phyloP scores from a whole-genome alignment of 1,139 yeast species.

The Trichomonascaceae sp. region DNA sequence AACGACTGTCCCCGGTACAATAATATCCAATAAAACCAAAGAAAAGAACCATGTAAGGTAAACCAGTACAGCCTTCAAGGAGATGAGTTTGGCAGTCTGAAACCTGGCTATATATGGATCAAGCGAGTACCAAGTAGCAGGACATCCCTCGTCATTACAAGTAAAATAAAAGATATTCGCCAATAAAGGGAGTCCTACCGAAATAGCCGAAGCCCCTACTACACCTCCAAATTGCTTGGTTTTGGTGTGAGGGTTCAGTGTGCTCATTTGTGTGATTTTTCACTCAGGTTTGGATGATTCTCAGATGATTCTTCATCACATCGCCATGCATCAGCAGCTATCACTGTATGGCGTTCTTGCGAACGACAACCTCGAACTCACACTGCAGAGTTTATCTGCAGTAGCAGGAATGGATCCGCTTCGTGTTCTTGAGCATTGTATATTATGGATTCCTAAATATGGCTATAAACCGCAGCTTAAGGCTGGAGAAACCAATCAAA shows the following conservation, averaged over 20 bases:
- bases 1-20: constrained; percentile 66
- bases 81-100: constrained; percentile 19
- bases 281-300: neutral
- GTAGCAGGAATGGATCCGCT: constrained; percentile 33
- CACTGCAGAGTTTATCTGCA: constrained; percentile 32
- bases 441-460: constrained; percentile 30
- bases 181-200: constrained; percentile 61
- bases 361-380: constrained; percentile 27
- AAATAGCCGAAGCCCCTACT: constrained; percentile 63
- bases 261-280: constrained; percentile 9
- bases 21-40: constrained; percentile 55
- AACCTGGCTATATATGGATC: constrained; percentile 31
- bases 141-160: constrained; percentile 34
- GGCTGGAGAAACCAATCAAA: constrained; percentile 31
- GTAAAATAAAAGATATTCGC: constrained; percentile 51
- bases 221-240: constrained; percentile 74
- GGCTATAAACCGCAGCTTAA: constrained; percentile 29
- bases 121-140: constrained; percentile 23
- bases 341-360: constrained; percentile 29
- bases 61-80: constrained; percentile 48
- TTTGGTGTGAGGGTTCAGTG: constrained; percentile 64
- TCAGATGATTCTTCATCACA: neutral
- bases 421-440: constrained; percentile 23
- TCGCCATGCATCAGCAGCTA: constrained; percentile 33
- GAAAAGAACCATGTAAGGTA: constrained; percentile 72